Percentiles rank a stretch among this genome's conserved stretches.
Conservation (phyloP, 148 eudicot species). For the Bassia scoparia region DNA sequence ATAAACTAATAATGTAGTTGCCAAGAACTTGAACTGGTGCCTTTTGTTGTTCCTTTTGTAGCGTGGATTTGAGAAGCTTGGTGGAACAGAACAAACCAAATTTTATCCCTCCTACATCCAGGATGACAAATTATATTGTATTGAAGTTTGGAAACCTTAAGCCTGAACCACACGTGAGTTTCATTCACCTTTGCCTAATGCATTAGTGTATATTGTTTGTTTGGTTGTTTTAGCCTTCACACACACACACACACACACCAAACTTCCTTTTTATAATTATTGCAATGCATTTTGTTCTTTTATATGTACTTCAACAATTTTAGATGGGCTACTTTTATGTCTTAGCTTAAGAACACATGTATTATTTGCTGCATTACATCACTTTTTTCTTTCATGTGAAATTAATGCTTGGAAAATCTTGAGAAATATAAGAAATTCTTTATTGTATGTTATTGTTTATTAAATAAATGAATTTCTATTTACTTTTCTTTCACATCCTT, state of each 20-base stretch:
- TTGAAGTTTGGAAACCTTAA: conserved; percentile 62
- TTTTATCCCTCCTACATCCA: conserved; percentile 72
- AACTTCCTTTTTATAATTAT: not conserved
- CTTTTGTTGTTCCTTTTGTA: conserved; percentile 22
- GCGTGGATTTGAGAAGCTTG: conserved; percentile 87
- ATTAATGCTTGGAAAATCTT: not conserved
- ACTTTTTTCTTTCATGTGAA: too few relatives aligned
- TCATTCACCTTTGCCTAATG: not conserved
- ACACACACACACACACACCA: not conserved
- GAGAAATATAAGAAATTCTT: too few relatives aligned
- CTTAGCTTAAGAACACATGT: too few relatives aligned
- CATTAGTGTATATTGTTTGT: conserved; percentile 8
- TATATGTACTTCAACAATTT: not conserved
- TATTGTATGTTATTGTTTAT: too few relatives aligned
- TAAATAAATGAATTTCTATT: too few relatives aligned
- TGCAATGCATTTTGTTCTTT: not conserved
- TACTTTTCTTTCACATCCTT: not conserved
- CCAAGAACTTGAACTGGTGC: not conserved
- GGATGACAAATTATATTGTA: conserved; percentile 89
- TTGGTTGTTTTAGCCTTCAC: not conserved
- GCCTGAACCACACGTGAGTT: conserved; percentile 55
- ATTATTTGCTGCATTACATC: too few relatives aligned
- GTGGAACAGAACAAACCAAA: conserved; percentile 64
- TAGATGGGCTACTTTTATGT: not conserved
- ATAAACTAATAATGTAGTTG: too few relatives aligned